Base-by-base conservation (phyloP, 1,284 basidiomycete genomes). In the Grifola frondosa region DNA sequence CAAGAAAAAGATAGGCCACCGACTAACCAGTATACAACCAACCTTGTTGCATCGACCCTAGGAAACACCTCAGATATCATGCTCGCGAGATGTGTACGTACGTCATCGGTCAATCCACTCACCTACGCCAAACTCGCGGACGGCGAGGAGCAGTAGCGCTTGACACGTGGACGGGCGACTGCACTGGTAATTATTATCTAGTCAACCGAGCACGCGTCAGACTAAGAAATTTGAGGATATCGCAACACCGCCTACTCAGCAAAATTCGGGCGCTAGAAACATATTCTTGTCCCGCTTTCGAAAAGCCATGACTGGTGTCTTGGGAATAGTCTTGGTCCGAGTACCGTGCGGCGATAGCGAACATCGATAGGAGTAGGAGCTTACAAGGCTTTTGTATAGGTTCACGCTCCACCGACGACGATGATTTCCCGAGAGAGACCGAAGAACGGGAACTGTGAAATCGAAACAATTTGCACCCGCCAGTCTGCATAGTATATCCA, bases 121-220 rank as follows among this genome's bases (percentile, higher is more conserved):
- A 74, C 83, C 88, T 31, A 89, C 80, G 10, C 90, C 91, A 58
- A 91, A 87, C 65, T 92, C 89, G 9, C 89, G 77, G 60, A 88
- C 81, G 1, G 88, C 87, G 11, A 92, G 66, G 8, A 93, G 72
- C 19, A 93, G 68, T n/a, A 93, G 62, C 4, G 89, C 74, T 56
- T 89, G 87, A 22, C 84, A 85, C 0, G 84, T 86, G 3, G 83
- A 80, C 26, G 80, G 75, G 19, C 82, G 72, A 40, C 80, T 82
- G 37, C 74, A 75, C 52, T 86, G 81, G 44, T 83, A 80, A 11
- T 80, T 71, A 50, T 76, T 75, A n/a, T 78, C 85, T 88, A 46
- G 30, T 5, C 25, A 44, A n/a, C n/a, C n/a, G n/a, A n/a, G n/a
- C n/a, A n/a, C n/a, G n/a, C n/a, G n/a, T n/a, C n/a, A n/a, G n/a